Conservation (phyloP, 139 green algal species). For the Coelastrella sp. region DNA sequence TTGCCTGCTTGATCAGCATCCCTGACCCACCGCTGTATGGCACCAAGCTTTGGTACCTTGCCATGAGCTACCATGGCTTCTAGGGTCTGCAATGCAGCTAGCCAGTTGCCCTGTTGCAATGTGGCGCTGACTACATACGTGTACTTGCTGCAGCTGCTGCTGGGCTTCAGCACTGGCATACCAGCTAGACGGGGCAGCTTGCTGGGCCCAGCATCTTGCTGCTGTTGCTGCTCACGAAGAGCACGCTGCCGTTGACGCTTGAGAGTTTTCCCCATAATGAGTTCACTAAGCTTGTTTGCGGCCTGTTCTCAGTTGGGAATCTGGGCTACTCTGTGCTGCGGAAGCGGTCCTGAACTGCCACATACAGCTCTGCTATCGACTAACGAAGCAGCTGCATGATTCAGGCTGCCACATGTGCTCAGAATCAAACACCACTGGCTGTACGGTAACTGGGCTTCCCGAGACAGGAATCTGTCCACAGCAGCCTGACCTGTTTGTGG, state of each 20-base stretch:
- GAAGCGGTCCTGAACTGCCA: too few relatives aligned
- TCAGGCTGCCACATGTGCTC: too few relatives aligned
- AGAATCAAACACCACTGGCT: too few relatives aligned
- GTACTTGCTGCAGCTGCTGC: slow-evolving; percentile 41
- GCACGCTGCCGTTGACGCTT: slow-evolving; percentile 23
- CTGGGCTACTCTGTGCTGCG: too few relatives aligned
- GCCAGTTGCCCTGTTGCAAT: slow-evolving; percentile 16
- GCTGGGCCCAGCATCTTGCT: not conserved
- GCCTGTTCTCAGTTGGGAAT: too few relatives aligned
- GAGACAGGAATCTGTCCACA: too few relatives aligned
- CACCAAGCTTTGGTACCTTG: slow-evolving; percentile 66
- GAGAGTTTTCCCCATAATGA: slow-evolving; percentile 33
- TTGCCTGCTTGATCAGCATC: slow-evolving; percentile 42
- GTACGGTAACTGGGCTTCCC: too few relatives aligned
- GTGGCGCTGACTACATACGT: not conserved
- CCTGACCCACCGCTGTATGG: slow-evolving; percentile 63
- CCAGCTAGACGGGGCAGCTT: slow-evolving; percentile 14
- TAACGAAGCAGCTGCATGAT: too few relatives aligned
- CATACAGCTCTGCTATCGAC: too few relatives aligned
- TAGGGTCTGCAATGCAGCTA: not conserved
- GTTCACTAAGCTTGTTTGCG: too few relatives aligned
- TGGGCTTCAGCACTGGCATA: not conserved
- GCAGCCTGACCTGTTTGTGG: too few relatives aligned
- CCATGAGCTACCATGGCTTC: slow-evolving; percentile 25
- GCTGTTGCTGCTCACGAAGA: slow-evolving; percentile 37